Evolutionary conservation across 306 rosid species (phyloP), one percentile per base, ranked within the genome.

Genomic region (Dalbergia oliveri): DNA sequence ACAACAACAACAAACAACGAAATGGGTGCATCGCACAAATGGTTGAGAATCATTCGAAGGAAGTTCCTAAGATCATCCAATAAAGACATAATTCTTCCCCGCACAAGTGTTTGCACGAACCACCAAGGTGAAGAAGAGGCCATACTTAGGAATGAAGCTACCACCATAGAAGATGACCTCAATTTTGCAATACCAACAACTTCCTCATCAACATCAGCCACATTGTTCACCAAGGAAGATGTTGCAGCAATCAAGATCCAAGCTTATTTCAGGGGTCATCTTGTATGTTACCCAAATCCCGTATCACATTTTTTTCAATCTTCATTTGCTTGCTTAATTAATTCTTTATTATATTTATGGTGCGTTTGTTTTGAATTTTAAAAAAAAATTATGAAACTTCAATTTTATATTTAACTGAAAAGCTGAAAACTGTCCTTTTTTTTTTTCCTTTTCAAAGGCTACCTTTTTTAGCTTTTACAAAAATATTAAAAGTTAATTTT

Each of bases 211-310:
- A 1, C 58, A 50, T 49, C 56, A 49, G 4, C 56, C 15, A 13
- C 13, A 4, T 11, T 49, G 21, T 10, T 66, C 49, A 72, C 82
- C 53, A 12, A 37, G 33, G 87, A 93, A 77, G 90, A 90, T 21
- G 21, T 65, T 26, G 95, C 93, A 0, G 94, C 94, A 73, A 87
- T 75, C 64, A 95, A 80, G 78, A 91, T 95, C 82, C 99, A 95
- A 83, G 89, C 99, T 41, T 73, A 51, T 72, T 93, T 93, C 89
- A 84, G 98, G 87, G 91, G 91, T 54, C 98, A 95, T 83, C 99
- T 95, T 60, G 99, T 93, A 91, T 49, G 78, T 51, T 39, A 39
- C 82, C 57, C 72, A 61, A 18, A 33, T 57, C 4, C 62, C 62
- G 14, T 0, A 18, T 31, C 11, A 16, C 5, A 47, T 4, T 16